A percentile compares a stretch with the other conserved stretches of the same genome.
These are phyloP conservation scores for Colletotrichum horii DNA, from an alignment of 2,329 filamentous ascomycete genomes.

Conservation along the genomic window DNA sequence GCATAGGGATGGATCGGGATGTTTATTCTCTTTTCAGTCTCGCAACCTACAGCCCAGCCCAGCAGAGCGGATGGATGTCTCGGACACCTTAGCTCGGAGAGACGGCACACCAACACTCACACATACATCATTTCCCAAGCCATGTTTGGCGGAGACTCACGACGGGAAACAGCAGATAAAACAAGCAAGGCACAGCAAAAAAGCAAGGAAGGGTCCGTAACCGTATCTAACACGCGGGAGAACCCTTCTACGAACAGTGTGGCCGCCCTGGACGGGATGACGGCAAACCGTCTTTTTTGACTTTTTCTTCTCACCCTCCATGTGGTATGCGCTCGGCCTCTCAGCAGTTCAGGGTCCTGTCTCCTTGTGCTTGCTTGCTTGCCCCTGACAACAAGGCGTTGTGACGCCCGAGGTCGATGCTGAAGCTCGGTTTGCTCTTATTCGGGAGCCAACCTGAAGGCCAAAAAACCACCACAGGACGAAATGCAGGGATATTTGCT, in stretches of 20 bases:
- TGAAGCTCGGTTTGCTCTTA: neutral
- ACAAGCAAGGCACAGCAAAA: neutral
- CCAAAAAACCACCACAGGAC: neutral
- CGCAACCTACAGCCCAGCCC: neutral
- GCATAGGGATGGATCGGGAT: neutral
- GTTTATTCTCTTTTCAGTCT: neutral
- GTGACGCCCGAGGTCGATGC: constrained; percentile 1
- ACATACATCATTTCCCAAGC: neutral
- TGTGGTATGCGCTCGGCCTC: neutral
- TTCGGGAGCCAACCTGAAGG: neutral
- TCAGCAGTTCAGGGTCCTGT: constrained; percentile 9
- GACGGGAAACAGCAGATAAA: neutral
- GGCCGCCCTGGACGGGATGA: neutral
- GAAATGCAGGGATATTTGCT: neutral
- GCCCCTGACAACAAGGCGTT: neutral
- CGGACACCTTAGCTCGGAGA: constrained; percentile 11
- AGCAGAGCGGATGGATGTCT: neutral
- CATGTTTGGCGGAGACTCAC: neutral
- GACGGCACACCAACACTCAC: constrained; percentile 5
- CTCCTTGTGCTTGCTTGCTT: neutral
- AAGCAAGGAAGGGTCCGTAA: constrained; percentile 1
- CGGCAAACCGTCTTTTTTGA: neutral
- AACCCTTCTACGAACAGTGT: neutral
- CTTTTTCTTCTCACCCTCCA: neutral
- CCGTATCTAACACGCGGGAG: neutral